Percentiles rank a stretch among this genome's conserved stretches.
Evolutionary conservation across 345 rosid genomes (phyloP).

Genomic region (Eutrema yunnanense): DNA sequence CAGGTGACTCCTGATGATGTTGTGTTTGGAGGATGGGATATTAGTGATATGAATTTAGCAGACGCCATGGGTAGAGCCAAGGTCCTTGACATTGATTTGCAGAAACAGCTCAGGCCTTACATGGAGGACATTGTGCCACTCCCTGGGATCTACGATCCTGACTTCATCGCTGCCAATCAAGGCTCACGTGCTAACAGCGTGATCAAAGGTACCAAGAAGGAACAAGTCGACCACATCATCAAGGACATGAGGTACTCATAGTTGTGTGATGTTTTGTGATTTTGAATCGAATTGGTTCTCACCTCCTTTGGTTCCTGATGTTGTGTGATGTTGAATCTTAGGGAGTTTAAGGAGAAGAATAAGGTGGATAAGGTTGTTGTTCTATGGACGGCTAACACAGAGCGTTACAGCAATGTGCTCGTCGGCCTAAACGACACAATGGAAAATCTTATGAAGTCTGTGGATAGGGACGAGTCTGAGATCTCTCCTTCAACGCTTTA

Average conservation of each 20-base stretch:
- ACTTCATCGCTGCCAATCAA: conserved; percentile 97
- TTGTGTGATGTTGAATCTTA: conserved; percentile 15
- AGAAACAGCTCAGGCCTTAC: conserved; percentile 90
- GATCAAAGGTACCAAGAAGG: conserved; percentile 83
- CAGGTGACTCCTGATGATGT: conserved; percentile 81
- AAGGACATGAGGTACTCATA: conserved; percentile 70
- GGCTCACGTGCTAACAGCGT: conserved; percentile 85
- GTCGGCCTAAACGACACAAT: conserved; percentile 83
- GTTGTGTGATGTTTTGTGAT: not conserved
- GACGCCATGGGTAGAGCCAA: conserved; percentile 96
- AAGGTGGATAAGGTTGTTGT: conserved; percentile 91
- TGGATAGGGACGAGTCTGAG: conserved; percentile 80
- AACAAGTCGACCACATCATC: conserved; percentile 72
- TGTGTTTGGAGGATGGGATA: conserved; percentile 99
- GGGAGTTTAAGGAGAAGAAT: conserved; percentile 89
- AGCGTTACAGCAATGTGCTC: conserved; percentile 86
- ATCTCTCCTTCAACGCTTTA: conserved; percentile 92
- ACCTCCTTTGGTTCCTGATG: not conserved
- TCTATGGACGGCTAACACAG: conserved; percentile 97
- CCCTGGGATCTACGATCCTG: conserved; percentile 81
- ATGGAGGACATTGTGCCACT: conserved; percentile 94
- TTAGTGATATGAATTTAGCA: conserved; percentile 91
- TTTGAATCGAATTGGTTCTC: not conserved
- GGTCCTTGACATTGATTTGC: conserved; percentile 87
- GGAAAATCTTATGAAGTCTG: conserved; percentile 71